Evolutionary conservation across 106 monocot species (phyloP), one percentile per base, ranked within the genome.

Genomic region (Apostasia ramifera): DNA sequence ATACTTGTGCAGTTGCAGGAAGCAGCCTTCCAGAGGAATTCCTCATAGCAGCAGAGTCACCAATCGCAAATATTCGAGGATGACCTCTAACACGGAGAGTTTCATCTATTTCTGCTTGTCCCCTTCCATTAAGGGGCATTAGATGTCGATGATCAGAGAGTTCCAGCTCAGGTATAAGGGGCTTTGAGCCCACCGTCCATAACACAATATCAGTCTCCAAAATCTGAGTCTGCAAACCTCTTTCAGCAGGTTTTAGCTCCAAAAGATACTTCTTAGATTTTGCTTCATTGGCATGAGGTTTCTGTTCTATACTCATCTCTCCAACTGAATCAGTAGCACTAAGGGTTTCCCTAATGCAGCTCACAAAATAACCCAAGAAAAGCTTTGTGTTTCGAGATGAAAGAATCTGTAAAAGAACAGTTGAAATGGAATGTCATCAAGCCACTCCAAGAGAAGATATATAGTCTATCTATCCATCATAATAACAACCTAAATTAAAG

Each of bases 101-200:
- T 68, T 92, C 95, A 80, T 97, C 92, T 40, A 84, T 89, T 70
- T 92, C 95, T 68, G 83, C 84, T 71, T 89, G 95, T 42, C 95
- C 95, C 53, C 84, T 80, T 47, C 74, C 86, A 89, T 89, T 97
- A 47, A 97, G 52, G 38, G 86, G 86, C 45, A 97, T 64, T 14
- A 68, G 51, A 58, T 53, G 57, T 3, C 44, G 75, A 45, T 68
- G 74, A 53, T 83, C 67, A 57, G 49, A 78, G 66, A 84, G 76
- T 65, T 84, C 82, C n/a, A 81, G 60, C 70, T 83, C 73, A 68
- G 92, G 71, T 55, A 88, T 66, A 15, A 86, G 66, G 7, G 92
- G 80, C 61, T 91, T 89, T 40, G 86, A 82, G 8, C 95, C 95
- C 40, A 97, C 92, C 53, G 95, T 97, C 95, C 95, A 97, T 55